Evolutionary conservation across 768 basidiomycete species (phyloP), one percentile per base, ranked within the genome.

Genomic region (Phylloporus arenicola): DNA sequence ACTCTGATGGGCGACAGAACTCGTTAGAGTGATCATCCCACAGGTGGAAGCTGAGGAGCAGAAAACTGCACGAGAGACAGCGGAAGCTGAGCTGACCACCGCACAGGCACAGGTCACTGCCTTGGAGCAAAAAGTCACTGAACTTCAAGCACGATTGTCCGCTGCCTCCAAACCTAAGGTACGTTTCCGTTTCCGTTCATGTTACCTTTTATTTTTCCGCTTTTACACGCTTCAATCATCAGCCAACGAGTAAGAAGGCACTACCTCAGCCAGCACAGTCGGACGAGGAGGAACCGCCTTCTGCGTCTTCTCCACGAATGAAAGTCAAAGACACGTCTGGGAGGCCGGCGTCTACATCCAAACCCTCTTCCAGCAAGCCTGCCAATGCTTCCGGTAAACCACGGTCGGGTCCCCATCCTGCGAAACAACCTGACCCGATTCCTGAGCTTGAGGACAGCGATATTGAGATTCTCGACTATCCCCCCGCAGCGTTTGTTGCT

Each of bases 71-170:
- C 64, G 61, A 13, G 69, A 72, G 34, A 64, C 69, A 6, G 58
- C 68, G 0, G 62, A 70, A 45, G 67, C 62, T 27, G 61, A 70
- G 43, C 46, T 76, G 16, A 61, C 62, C 11, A 69, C 71, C 53
- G 65, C 72, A 38, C 59, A 61, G 37, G 57, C 48, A 5, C 55
- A 64, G 41, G 53, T 64, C 12, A 35, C 54, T 19, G 48, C 47
- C 16, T 51, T 60, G 29, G 70, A 75, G 52, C 74, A 73, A 47
- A 68, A 72, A 54, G 62, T 79, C 22, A 63, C 72, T 17, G 74
- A 74, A 43, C 69, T 83, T 14, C 70, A 77, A 54, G 57, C 60
- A 3, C 74, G 76, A 29, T 61, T 81, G 2, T 72, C 75, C 38
- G 58, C 65, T 11, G 71, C 66, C 65, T 19, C 64, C 61, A 51